Conservation (phyloP, 495 filamentous ascomycete genomes). For the Aspergillus nidulans region DNA sequence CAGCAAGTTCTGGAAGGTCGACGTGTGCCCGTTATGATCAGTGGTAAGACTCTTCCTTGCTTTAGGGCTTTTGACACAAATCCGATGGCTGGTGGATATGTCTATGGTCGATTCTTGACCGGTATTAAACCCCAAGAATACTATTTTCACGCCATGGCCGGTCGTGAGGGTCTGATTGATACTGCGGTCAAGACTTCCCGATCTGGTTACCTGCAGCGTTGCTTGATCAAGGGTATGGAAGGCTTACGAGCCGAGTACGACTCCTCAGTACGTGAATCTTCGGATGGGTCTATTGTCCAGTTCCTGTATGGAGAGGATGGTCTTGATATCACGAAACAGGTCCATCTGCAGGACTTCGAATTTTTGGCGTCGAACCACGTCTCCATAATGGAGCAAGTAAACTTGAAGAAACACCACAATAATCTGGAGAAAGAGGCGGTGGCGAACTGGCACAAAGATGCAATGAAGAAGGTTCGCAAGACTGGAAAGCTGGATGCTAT, state of each 20-base stretch:
- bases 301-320: conserved; percentile 98
- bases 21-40: conserved; percentile 95
- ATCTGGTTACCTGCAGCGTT: conserved; percentile 95
- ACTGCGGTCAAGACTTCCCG: conserved; percentile 98
- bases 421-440: conserved; percentile 50
- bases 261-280: conserved; percentile 78
- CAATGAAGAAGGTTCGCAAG: conserved; percentile 74
- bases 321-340: conserved; percentile 89
- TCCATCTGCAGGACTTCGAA: conserved; percentile 83
- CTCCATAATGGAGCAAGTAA: conserved; percentile 52
- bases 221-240: conserved; percentile 99
- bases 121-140: conserved; percentile 97
- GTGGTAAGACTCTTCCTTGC: conserved; percentile 92
- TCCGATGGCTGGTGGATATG: conserved; percentile 88
- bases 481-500: conserved; percentile 59
- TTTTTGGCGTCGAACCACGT: conserved; percentile 79
- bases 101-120: conserved; percentile 95
- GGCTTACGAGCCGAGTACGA: conserved; percentile 90
- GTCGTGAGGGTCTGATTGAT: conserved; percentile 97
- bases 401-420: conserved; percentile 45
- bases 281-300: conserved; percentile 88
- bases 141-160: conserved; percentile 99
- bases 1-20: conserved; percentile 96
- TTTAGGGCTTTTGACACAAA: conserved; percentile 89
- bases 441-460: conserved; percentile 59